phyloP scores from a whole-genome alignment of 257 asterid species.

The Salvia rosmarinus region DNA sequence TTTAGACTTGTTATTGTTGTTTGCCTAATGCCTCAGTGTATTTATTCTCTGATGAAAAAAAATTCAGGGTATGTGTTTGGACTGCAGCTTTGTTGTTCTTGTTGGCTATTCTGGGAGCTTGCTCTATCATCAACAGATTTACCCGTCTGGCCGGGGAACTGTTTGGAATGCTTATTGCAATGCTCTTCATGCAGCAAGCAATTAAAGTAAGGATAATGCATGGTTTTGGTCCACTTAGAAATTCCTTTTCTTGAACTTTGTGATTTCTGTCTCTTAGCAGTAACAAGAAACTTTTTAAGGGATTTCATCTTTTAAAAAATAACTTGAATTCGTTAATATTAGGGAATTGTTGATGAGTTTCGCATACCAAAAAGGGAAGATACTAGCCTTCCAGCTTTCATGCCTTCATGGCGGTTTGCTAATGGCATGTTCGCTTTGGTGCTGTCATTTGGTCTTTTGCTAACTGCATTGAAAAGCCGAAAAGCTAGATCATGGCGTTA shows the following conservation, averaged over 20 bases:
- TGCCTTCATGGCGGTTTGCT: constrained; percentile 87
- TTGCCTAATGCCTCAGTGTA: not conserved
- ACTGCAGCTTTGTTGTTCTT: constrained; percentile 79
- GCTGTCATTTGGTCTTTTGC: constrained; percentile 72
- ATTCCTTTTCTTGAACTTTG: not conserved
- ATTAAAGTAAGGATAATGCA: constrained; percentile 48
- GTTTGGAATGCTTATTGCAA: constrained; percentile 93
- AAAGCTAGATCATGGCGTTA: constrained; percentile 92
- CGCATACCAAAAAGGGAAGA: constrained; percentile 70
- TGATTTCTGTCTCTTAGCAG: not conserved
- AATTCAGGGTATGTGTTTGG: constrained; percentile 93
- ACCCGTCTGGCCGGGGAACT: constrained; percentile 95
- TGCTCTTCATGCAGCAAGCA: constrained; percentile 99
- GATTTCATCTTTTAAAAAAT: not conserved
- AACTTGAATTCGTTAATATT: constrained; percentile 7
- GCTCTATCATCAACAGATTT: constrained; percentile 92
- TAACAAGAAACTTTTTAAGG: not conserved
- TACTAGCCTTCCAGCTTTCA: constrained; percentile 44
- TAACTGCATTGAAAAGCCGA: constrained; percentile 78
- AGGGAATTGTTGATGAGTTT: constrained; percentile 93
- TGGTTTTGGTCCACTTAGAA: not conserved
- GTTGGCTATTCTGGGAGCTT: constrained; percentile 82
- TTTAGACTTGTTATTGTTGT: not conserved
- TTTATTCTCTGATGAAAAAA: not conserved
- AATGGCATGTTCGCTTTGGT: constrained; percentile 90